These are phyloP conservation scores for Prunus davidiana DNA, from an alignment of 306 rosid genomes.

Conservation along the genomic window DNA sequence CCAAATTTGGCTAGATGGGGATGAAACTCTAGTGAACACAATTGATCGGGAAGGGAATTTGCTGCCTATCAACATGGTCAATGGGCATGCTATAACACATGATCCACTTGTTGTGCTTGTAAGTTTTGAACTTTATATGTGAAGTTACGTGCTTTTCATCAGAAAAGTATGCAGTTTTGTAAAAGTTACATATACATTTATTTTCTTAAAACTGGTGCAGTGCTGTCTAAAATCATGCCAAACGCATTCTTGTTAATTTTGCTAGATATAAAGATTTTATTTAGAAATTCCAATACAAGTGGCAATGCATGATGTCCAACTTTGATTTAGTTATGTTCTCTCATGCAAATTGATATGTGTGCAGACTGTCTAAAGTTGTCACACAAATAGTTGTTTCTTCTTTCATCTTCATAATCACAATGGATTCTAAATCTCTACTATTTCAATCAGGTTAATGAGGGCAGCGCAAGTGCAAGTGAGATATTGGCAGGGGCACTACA, in stretches of 20 bases:
- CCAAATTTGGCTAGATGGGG: constrained; percentile 94
- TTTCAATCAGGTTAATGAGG: constrained; percentile 81
- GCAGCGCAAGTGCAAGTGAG: constrained; percentile 98
- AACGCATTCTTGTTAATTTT: not conserved
- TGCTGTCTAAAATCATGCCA: not conserved
- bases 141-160: not conserved
- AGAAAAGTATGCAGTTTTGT: not conserved
- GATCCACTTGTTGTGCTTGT: constrained; percentile 96
- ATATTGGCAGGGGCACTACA: constrained; percentile 95
- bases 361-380: not conserved
- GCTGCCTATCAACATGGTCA: constrained; percentile 71
- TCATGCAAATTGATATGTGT: not conserved
- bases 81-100: constrained; percentile 90
- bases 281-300: not conserved
- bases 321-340: not conserved
- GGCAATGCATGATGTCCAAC: not conserved
- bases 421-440: not conserved
- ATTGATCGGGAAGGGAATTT: constrained; percentile 79
- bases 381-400: not conserved
- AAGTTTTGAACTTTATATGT: constrained; percentile 29
- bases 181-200: not conserved
- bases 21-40: constrained; percentile 90
- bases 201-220: not conserved
- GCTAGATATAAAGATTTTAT: not conserved
- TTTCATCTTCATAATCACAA: not conserved